Evolutionary conservation across 768 basidiomycete species (phyloP), one percentile per base, ranked within the genome.

Genomic region (Tulasnella sp.): DNA sequence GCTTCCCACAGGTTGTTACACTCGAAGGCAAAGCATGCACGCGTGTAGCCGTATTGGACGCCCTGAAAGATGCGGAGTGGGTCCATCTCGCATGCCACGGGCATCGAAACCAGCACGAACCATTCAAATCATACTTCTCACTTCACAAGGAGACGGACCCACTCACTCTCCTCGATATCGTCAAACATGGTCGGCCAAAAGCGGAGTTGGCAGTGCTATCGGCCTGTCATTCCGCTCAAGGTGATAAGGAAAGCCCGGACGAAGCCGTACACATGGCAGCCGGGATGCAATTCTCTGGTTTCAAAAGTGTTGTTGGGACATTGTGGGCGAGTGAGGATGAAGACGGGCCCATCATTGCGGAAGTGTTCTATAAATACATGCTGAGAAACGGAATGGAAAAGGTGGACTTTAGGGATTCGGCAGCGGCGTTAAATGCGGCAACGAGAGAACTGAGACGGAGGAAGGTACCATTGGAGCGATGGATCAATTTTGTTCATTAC

Each of bases 401-500:
- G 47, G 47, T n/a, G 27, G n/a, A 60, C 5, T 42, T 10, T 27
- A 62, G 17, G 60, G 55, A 62, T 1, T 30, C 61, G 41, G 61
- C 56, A 7, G 41, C 45, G 30, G 61, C 30, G 8, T 34, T 62
- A 11, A 1, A 60, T 2, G 19, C n/a, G 7, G 38, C 56, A 45
- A 32, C 43, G 27, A 9, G 23, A 5, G 30, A 27, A 13, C 61
- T 62, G 10, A 10, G 56, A 23, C 21, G 34, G 11, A n/a, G 23
- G n/a, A 34, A 29, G 26, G 56, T 38, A 10, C 3, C 38, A 13
- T 27, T 45, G 21, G 51, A 34, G 5, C 53, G 34, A 17, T 62
- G 58, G 56, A 42, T 43, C 24, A 30, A 38, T 29, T 59, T 60
- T 43, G 8, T 48, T 47, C 56, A 59, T 48, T 26, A 26, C 3